These are phyloP conservation scores for Auriscalpium vulgare DNA, from an alignment of 768 basidiomycete species.

Conservation along the genomic window DNA sequence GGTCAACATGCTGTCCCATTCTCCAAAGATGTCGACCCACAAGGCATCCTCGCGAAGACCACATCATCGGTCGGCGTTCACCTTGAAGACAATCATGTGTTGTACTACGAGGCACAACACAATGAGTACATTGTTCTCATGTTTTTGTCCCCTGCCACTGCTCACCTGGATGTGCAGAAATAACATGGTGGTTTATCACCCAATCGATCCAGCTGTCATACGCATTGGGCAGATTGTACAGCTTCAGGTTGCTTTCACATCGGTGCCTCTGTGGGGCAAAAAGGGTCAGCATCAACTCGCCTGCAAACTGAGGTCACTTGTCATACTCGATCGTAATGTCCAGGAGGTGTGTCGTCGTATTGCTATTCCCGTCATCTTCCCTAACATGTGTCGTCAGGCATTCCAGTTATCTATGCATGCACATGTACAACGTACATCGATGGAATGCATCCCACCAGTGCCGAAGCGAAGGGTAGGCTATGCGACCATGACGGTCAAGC, in stretches of 20 bases:
- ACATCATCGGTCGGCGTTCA: not conserved
- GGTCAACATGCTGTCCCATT: not conserved
- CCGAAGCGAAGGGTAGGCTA: not conserved
- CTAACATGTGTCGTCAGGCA: not conserved
- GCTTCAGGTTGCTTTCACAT: not conserved
- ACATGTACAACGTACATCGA: not conserved
- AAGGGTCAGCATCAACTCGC: not conserved
- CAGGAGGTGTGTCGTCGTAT: not conserved
- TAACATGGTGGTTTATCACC: not conserved
- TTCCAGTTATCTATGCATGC: not conserved
- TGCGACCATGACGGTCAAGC: not conserved
- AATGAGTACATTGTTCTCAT: not conserved
- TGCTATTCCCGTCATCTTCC: not conserved
- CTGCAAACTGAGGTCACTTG: not conserved
- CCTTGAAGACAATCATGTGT: not conserved
- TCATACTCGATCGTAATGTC: not conserved
- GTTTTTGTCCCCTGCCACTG: not conserved
- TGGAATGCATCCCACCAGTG: not conserved
- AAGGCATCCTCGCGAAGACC: not conserved
- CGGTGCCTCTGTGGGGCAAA: not conserved
- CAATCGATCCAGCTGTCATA: not conserved
- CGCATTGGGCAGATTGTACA: not conserved
- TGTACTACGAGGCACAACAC: not conserved
- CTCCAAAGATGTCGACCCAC: not conserved
- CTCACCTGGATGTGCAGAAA: not conserved